Conservation (phyloP, 441 rosid genomes). For the Corymbia calophylla region DNA sequence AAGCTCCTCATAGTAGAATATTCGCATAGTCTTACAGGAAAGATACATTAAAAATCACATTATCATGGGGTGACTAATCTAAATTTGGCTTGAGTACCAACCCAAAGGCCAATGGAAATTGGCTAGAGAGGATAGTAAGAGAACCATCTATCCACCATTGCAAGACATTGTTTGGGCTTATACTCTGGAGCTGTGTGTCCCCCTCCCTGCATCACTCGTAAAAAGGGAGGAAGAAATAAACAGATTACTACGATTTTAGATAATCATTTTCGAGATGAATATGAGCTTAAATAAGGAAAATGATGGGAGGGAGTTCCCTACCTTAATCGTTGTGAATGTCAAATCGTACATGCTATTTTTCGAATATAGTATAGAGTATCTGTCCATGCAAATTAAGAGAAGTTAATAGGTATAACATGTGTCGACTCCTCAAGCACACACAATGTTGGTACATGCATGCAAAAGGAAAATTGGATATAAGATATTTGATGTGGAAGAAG, state of each 20-base stretch:
- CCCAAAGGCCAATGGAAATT: background rate
- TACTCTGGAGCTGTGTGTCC: background rate
- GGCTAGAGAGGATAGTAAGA: background rate
- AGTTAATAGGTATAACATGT: background rate
- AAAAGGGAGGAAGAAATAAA: background rate
- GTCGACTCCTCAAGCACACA: too few relatives aligned
- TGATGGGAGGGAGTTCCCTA: background rate
- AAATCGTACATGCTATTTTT: background rate
- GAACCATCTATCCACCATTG: background rate
- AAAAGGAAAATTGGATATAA: background rate
- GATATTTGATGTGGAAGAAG: background rate
- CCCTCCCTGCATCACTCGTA: background rate
- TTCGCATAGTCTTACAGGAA: background rate
- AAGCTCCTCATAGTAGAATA: too few relatives aligned
- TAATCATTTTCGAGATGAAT: background rate
- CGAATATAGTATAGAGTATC: background rate
- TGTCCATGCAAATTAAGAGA: background rate
- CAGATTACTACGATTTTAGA: background rate
- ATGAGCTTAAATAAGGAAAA: background rate
- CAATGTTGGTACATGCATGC: background rate
- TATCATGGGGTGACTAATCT: background rate
- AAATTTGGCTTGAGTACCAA: background rate
- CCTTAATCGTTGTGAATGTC: background rate
- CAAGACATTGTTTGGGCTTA: background rate
- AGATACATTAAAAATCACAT: background rate